Base-by-base conservation (phyloP, 495 filamentous ascomycete species). In the Penicillium coffeae region DNA sequence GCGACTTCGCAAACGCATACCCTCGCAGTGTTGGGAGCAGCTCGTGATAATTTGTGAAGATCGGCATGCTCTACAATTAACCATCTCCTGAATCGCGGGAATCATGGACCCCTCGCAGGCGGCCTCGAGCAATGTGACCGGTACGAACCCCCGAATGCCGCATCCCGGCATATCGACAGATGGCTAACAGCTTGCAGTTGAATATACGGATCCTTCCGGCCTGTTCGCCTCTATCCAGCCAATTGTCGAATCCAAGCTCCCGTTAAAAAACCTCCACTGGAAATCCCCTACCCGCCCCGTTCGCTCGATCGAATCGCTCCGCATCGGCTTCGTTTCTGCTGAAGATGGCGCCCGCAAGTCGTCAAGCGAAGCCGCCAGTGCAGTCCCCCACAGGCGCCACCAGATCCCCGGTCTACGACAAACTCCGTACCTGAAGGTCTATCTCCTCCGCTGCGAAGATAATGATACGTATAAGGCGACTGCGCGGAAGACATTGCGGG, bases 261-360 rank as follows among this genome's bases (percentile, higher is more conserved):
- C 93, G 9, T 76, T 98, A n/a, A 85, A 83, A 45, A 92, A 96
- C 62, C 83, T 98, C 38, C 87, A 96, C 62, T 98, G 93, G 93
- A 93, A 95, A 65, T 95, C 94, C 6, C 86, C 93, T 38, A 84
- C 84, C 20, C 85, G 93, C 8, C 92, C 94, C 8, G 73, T 95
- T 33, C 84, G 93, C 41, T 95, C 92, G 20, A 97, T 98, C 65
- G 84, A 86, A 60, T 89, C 90, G 38, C 81, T 98, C 33, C 89
- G 95, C 58, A 80, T 96, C 58, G 90, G 94, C 39, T 83, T 97
- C 50, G 74, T 90, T 10, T 83, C 86, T 2, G 76, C 57, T 49
- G 66, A 70, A 10, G 25, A 57, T 3, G 45, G 45, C 18, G 68
- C 69, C 50, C 64, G 58, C 25, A 62, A 69, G 33, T 53, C 59